phyloP scores from a whole-genome alignment of 495 filamentous ascomycete genomes.

The Neurospora sublineolata region DNA sequence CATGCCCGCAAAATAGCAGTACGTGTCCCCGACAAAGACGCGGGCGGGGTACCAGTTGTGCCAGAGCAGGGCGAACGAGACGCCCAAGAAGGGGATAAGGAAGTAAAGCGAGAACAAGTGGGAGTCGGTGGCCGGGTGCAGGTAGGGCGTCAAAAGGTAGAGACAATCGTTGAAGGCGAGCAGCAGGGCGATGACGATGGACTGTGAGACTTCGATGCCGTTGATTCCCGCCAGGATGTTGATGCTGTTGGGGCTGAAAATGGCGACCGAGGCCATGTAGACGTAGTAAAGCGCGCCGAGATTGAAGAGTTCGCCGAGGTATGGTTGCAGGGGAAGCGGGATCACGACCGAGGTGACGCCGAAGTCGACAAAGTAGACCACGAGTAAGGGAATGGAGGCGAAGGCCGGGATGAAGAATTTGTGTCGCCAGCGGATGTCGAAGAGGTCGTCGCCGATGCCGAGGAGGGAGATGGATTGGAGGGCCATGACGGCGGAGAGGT shows the following conservation, averaged over 20 bases:
- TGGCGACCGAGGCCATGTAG: slow-evolving; percentile 91
- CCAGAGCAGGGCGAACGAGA: slow-evolving; percentile 70
- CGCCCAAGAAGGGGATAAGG: slow-evolving; percentile 84
- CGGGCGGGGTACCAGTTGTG: slow-evolving; percentile 96
- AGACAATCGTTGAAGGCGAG: slow-evolving; percentile 73
- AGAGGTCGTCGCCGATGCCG: slow-evolving; percentile 88
- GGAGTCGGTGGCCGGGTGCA: slow-evolving; percentile 88
- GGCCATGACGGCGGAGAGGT: slow-evolving; percentile 85
- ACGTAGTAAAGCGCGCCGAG: slow-evolving; percentile 85
- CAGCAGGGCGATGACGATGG: slow-evolving; percentile 75
- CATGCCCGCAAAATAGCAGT: slow-evolving; percentile 99
- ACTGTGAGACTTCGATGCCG: slow-evolving; percentile 92
- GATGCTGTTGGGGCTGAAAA: slow-evolving; percentile 96
- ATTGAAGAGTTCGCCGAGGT: slow-evolving; percentile 70
- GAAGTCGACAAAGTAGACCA: slow-evolving; percentile 97
- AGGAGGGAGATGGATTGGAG: slow-evolving; percentile 82
- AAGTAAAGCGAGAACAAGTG: slow-evolving; percentile 94
- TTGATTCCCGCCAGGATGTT: slow-evolving; percentile 98
- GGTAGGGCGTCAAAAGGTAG: slow-evolving; percentile 67
- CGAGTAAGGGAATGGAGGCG: slow-evolving; percentile 83
- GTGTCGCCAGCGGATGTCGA: slow-evolving; percentile 97
- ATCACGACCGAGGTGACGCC: slow-evolving; percentile 92
- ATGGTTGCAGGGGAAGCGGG: slow-evolving; percentile 68
- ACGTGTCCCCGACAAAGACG: slow-evolving; percentile 96
- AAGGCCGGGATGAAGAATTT: slow-evolving; percentile 96